phyloP scores from a whole-genome alignment of 179 eudicot genomes.

The Camellia oleifera region DNA sequence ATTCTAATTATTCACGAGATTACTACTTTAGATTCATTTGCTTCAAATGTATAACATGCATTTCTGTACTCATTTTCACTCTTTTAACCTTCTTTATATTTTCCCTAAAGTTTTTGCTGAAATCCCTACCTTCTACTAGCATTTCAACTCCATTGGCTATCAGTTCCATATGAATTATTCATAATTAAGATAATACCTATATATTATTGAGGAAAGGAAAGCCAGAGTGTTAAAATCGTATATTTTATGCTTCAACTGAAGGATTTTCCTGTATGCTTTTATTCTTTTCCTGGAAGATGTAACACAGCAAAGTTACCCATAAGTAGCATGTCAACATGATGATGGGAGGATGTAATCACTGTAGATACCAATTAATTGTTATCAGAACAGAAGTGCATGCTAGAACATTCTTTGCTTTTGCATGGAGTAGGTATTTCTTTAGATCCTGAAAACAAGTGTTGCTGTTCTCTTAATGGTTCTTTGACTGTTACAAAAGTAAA shows the following conservation, averaged over 20 bases:
- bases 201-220: neutral
- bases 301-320: neutral
- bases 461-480: neutral
- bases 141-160: neutral
- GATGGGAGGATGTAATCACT: neutral
- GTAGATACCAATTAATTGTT: neutral
- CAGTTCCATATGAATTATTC: neutral
- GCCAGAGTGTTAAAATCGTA: neutral
- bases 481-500: neutral
- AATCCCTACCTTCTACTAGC: neutral
- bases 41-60: neutral
- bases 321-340: neutral
- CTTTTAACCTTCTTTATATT: neutral
- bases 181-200: neutral
- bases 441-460: neutral
- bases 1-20: neutral
- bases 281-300: neutral
- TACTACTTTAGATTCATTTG: neutral
- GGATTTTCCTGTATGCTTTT: neutral
- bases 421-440: neutral
- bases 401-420: no score
- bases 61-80: neutral
- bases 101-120: neutral
- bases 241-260: neutral
- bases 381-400: no score